Evolutionary conservation across 2,329 filamentous ascomycete genomes (phyloP).

Genomic region (Onygenales sp.): DNA sequence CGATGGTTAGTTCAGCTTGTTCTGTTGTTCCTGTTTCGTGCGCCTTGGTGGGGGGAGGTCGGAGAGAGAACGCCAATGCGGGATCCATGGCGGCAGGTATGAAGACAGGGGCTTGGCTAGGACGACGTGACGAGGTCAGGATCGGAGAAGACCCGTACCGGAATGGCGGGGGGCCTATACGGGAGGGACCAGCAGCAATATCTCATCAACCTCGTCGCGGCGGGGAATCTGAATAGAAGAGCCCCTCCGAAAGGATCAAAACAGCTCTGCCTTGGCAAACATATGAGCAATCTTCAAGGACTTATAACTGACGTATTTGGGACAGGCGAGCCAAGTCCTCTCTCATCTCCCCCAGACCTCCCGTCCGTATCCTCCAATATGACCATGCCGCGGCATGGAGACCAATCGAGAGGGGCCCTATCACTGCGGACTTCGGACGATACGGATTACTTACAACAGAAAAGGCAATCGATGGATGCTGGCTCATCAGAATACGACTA

Average conservation of each 20-base stretch:
- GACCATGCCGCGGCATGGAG: constrained; percentile 34
- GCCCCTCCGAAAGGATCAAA: no score
- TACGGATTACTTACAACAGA: constrained; percentile 45
- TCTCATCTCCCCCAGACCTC: constrained; percentile 28
- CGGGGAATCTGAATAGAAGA: no score
- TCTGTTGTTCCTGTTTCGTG: background rate
- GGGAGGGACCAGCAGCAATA: no score
- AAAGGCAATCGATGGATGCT: constrained; percentile 70
- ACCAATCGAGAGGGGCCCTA: constrained; percentile 41
- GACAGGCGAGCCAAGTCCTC: constrained; percentile 30
- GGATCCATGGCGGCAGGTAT: no score
- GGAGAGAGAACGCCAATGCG: no score
- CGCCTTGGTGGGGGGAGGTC: background rate
- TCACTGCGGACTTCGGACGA: constrained; percentile 43
- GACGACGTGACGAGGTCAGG: no score
- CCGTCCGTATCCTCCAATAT: constrained; percentile 27
- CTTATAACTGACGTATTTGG: constrained; percentile 1
- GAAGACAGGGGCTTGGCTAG: no score
- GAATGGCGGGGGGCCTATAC: no score
- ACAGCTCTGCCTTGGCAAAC: background rate
- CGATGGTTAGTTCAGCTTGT: constrained; percentile 27
- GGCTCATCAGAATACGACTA: constrained; percentile 59
- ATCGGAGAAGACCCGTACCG: no score
- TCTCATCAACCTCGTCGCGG: no score
- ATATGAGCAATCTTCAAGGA: background rate